Evolutionary conservation across 2,329 filamentous ascomycete species (phyloP), one percentile per base, ranked within the genome.

Genomic region (Botrytis byssoidea): DNA sequence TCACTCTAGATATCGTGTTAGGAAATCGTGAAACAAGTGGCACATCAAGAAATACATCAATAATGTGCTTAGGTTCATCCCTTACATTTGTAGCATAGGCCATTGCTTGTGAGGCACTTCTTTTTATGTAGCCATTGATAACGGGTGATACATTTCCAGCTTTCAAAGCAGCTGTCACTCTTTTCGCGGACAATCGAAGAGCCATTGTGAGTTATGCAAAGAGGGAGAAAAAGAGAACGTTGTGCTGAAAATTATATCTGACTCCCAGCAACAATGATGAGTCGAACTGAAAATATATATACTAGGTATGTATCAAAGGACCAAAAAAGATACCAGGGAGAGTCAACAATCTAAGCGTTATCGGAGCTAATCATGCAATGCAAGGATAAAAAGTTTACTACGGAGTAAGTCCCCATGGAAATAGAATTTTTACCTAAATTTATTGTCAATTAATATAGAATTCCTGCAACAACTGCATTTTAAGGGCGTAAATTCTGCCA

Each of bases 81-180:
- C 82, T 77, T 60, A 83, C 75, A 73, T 81, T 85, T 61, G 82
- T 78, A 46, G 80, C 81, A 37, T 81, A 79, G 16, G 82, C 80
- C n/a, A 83, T 65, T 75, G 79, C 79, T 78, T 80, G 79, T 18
- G 79, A 81, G 29, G 78, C 79, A 79, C 78, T 77, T 71, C 79
- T 79, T 66, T 75, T 79, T 16, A 77, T 35, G 20, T 76, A 69
- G 71, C 71, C 73, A 78, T 77, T 79, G 76, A 72, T 25, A 51
- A 75, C 73, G 14, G 76, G 51, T 25, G 77, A 75, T n/a, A 70
- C n/a, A 70, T 77, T 79, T 74, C 74, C 69, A 63, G 77, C 73
- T 76, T 77, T 79, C 61, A 81, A 73, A 65, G 76, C 74, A 74
- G 77, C 75, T 42, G 75, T 76, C 42, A 74, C 77, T 74, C 79